Percentiles rank a stretch among this genome's conserved stretches.
Evolutionary conservation across 768 basidiomycete species (phyloP).

Genomic region (Pilatotrama ljubarskyi): DNA sequence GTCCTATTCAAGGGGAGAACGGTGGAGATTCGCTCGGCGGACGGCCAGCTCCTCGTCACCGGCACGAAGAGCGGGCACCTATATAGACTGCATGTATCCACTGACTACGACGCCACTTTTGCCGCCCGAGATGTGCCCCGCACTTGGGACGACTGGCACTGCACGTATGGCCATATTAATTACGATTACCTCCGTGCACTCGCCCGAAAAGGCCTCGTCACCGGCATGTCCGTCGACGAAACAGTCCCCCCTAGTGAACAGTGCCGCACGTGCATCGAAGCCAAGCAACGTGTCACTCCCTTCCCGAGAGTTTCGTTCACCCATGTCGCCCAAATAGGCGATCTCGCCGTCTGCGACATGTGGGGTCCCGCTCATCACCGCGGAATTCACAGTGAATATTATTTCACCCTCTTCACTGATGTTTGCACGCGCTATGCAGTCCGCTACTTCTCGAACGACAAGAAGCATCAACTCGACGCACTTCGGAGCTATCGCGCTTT

Average conservation of each 20-base stretch:
- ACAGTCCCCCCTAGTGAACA: background rate
- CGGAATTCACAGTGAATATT: background rate
- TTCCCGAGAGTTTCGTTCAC: constrained; percentile 3
- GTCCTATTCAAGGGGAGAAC: background rate
- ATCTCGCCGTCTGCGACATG: background rate
- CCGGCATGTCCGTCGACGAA: constrained; percentile 14
- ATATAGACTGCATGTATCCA: background rate
- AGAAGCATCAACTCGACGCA: background rate
- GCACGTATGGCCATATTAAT: constrained; percentile 18
- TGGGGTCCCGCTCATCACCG: background rate
- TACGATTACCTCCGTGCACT: constrained; percentile 6
- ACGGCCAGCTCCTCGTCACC: background rate
- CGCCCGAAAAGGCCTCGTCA: constrained; percentile 6
- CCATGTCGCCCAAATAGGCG: background rate
- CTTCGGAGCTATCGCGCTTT: background rate
- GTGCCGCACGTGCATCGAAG: constrained; percentile 24
- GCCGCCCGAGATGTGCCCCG: background rate
- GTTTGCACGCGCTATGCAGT: background rate
- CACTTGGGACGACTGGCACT: constrained; percentile 21
- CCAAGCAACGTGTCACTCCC: constrained; percentile 20
- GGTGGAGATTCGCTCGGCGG: background rate
- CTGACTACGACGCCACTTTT: background rate
- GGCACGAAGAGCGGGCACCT: constrained; percentile 3
- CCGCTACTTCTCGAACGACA: background rate
- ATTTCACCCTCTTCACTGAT: too few species aligned